Conservation (phyloP, 2,329 filamentous ascomycete species). For the Curvularia spicifera region DNA sequence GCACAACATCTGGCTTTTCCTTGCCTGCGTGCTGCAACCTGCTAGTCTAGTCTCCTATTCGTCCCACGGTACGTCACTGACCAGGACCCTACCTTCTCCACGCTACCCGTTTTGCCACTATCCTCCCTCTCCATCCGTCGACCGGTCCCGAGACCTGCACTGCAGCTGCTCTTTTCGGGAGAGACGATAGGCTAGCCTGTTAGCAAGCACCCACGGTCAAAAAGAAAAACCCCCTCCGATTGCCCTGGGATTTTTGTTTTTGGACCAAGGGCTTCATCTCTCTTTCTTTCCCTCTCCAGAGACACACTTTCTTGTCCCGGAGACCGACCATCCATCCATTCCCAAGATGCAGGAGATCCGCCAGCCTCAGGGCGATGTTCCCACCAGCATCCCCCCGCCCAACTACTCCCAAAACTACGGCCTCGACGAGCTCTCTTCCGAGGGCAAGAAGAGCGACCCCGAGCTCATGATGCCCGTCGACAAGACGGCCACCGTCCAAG, state of each 20-base stretch:
- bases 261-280: not conserved
- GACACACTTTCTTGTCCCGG: not conserved
- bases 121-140: constrained; percentile 5
- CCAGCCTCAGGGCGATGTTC: constrained; percentile 7
- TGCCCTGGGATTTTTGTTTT: constrained; percentile 12
- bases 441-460: constrained; percentile 45
- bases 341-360: constrained; percentile 27
- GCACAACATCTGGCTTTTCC: not conserved
- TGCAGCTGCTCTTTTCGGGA: constrained; percentile 25
- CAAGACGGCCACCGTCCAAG: constrained; percentile 41
- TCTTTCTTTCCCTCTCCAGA: not conserved
- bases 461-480: constrained; percentile 42
- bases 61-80: constrained; percentile 12
- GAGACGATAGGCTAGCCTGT: constrained; percentile 18
- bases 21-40: constrained; percentile 3
- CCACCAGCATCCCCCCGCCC: constrained; percentile 5
- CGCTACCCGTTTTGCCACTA: constrained; percentile 1
- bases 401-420: constrained; percentile 30
- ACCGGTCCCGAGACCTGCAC: constrained; percentile 30
- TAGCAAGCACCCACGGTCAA: constrained; percentile 20
- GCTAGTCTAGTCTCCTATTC: constrained; percentile 1
- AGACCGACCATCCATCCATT: not conserved
- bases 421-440: constrained; percentile 33
- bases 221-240: constrained; percentile 17
- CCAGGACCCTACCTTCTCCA: not conserved